Conservation (phyloP, 768 basidiomycete species). For the Macrolepiota fuliginosa region DNA sequence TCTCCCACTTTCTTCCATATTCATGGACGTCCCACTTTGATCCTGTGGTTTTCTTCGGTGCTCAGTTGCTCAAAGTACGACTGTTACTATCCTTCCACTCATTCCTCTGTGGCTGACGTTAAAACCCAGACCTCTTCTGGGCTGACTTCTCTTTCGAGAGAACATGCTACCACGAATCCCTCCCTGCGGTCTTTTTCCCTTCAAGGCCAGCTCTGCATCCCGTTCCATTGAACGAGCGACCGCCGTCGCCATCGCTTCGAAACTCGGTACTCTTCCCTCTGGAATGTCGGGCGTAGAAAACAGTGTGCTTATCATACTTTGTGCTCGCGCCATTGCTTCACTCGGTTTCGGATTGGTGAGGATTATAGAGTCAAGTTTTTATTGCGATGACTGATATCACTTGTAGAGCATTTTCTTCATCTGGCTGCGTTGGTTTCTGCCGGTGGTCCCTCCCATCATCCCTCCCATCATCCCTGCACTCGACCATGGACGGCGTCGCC, state of each 20-base stretch:
- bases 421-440: slow-evolving; percentile 40
- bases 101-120: not conserved
- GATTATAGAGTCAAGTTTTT: slow-evolving; percentile 2
- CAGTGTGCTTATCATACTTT: slow-evolving; percentile 28
- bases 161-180: not conserved
- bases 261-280: slow-evolving; percentile 13
- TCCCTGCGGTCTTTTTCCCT: not conserved
- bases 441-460: slow-evolving; percentile 15
- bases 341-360: slow-evolving; percentile 39
- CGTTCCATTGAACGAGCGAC: not conserved
- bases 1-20: not conserved
- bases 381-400: not conserved
- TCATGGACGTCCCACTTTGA: slow-evolving; percentile 3
- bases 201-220: not conserved
- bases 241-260: slow-evolving; percentile 2
- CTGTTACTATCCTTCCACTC: not conserved
- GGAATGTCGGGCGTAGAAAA: slow-evolving; percentile 16
- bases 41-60: not conserved
- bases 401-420: slow-evolving; percentile 43
- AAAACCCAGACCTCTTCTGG: not conserved
- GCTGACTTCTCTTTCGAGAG: not conserved
- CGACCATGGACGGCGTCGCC: slow-evolving; percentile 11
- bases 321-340: slow-evolving; percentile 30
- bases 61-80: not conserved
- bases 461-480: not conserved